phyloP scores from a whole-genome alignment of 345 rosid species.

The Populus ilicifolia region DNA sequence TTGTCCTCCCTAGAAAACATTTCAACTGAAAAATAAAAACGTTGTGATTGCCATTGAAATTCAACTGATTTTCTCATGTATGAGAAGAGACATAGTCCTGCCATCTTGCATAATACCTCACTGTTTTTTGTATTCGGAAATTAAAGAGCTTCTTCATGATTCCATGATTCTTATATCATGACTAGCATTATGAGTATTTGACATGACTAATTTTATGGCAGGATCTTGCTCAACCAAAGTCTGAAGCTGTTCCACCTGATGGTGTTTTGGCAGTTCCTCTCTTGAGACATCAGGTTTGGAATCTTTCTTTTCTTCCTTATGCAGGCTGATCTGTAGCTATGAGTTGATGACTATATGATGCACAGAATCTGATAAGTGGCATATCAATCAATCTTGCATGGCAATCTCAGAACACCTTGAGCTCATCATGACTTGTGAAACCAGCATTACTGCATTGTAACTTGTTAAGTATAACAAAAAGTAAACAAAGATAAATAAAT shows the following conservation, averaged over 20 bases:
- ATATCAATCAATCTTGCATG: too few relatives aligned
- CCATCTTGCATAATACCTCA: background rate
- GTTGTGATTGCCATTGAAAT: background rate
- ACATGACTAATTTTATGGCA: slow-evolving; percentile 26
- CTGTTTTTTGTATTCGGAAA: background rate
- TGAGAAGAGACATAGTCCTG: background rate
- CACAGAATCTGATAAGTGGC: too few relatives aligned
- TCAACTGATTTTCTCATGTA: background rate
- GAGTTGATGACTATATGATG: too few relatives aligned
- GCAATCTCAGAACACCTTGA: too few relatives aligned
- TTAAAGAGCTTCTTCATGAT: background rate
- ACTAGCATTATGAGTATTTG: background rate
- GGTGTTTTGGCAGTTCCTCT: slow-evolving; percentile 82
- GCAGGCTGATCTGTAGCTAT: background rate
- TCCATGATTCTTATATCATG: background rate
- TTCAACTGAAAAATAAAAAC: background rate
- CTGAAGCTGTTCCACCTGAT: slow-evolving; percentile 78
- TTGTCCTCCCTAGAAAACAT: background rate
- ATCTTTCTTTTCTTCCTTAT: background rate
- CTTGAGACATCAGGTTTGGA: slow-evolving; percentile 82
- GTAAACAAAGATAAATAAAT: background rate
- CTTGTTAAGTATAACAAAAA: too few relatives aligned
- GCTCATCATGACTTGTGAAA: too few relatives aligned
- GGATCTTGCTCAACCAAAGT: slow-evolving; percentile 75
- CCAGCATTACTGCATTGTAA: too few relatives aligned